A percentile compares a stretch with the other conserved stretches of the same genome.
Evolutionary conservation across 1,284 basidiomycete species (phyloP).

Genomic region (Cerioporus squamosus): DNA sequence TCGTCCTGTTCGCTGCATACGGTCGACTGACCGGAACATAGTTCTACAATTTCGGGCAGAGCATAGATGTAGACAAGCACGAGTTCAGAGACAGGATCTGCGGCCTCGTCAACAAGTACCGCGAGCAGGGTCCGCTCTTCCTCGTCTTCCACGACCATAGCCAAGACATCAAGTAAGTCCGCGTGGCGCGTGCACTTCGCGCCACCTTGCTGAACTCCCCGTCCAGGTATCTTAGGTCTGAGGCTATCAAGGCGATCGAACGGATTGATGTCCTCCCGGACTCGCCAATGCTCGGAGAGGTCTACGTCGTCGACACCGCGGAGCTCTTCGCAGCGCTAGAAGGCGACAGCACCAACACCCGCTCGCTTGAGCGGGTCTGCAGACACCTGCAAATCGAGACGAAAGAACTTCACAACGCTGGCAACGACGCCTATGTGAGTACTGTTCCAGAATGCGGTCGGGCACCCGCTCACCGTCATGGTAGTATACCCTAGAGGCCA

Average conservation of each 20-base stretch:
- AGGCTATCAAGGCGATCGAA: slow-evolving; percentile 53
- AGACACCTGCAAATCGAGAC: slow-evolving; percentile 61
- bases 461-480: background rate
- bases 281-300: slow-evolving; percentile 49
- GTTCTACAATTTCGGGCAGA: slow-evolving; percentile 71
- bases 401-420: slow-evolving; percentile 76
- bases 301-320: slow-evolving; percentile 75
- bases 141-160: slow-evolving; percentile 79
- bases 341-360: slow-evolving; percentile 57
- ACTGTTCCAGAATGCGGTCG: background rate
- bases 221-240: slow-evolving; percentile 57
- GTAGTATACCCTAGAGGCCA: slow-evolving; percentile 70
- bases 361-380: slow-evolving; percentile 62
- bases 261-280: slow-evolving; percentile 63
- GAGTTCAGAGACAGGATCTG: slow-evolving; percentile 58
- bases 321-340: slow-evolving; percentile 73
- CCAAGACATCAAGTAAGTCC: slow-evolving; percentile 71
- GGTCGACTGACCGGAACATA: slow-evolving; percentile 29
- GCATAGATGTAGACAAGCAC: slow-evolving; percentile 53
- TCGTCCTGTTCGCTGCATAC: background rate
- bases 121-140: slow-evolving; percentile 64
- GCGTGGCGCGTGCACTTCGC: background rate
- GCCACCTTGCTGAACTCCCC: background rate
- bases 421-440: slow-evolving; percentile 82
- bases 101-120: slow-evolving; percentile 49